These are phyloP conservation scores for Fusarium oxysporum DNA, from an alignment of 2,329 filamentous ascomycete species.

Conservation along the genomic window DNA sequence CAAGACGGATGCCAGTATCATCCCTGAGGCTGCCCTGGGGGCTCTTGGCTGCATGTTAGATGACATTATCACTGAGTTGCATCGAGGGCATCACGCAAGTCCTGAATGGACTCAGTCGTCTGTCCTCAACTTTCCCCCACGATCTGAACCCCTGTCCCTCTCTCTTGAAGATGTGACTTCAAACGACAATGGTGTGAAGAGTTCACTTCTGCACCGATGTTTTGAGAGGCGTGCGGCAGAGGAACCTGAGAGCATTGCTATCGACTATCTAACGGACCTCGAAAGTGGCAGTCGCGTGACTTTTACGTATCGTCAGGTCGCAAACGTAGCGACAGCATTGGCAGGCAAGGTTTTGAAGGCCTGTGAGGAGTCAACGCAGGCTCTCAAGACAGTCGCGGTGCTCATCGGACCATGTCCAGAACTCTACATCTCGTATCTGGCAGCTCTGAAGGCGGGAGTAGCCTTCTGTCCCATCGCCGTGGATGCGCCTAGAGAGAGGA, in stretches of 20 bases:
- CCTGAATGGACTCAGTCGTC: slow-evolving; percentile 7
- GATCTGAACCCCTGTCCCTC: neutral
- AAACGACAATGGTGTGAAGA: accelerated
- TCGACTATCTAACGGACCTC: slow-evolving; percentile 8
- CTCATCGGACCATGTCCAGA: slow-evolving; percentile 16
- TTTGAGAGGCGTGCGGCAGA: neutral
- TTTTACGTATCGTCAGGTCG: slow-evolving; percentile 6
- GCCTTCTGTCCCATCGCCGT: slow-evolving; percentile 18
- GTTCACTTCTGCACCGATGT: neutral
- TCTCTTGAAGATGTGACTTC: neutral
- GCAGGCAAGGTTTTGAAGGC: neutral
- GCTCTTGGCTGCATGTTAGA: slow-evolving; percentile 9
- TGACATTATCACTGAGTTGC: neutral
- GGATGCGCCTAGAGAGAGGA: slow-evolving; percentile 9
- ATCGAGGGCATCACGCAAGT: accelerated
- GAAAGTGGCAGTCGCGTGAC: neutral
- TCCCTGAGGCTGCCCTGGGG: neutral
- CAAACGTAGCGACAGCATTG: neutral
- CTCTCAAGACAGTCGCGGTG: slow-evolving; percentile 1
- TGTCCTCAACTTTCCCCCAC: slow-evolving; percentile 22
- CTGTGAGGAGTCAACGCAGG: accelerated
- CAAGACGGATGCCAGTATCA: neutral
- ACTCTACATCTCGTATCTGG: slow-evolving; percentile 19
- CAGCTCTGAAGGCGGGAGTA: slow-evolving; percentile 8
- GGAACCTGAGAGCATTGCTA: neutral